Conservation (phyloP, 2,329 filamentous ascomycete species). For the Chaetomiaceae sp. region DNA sequence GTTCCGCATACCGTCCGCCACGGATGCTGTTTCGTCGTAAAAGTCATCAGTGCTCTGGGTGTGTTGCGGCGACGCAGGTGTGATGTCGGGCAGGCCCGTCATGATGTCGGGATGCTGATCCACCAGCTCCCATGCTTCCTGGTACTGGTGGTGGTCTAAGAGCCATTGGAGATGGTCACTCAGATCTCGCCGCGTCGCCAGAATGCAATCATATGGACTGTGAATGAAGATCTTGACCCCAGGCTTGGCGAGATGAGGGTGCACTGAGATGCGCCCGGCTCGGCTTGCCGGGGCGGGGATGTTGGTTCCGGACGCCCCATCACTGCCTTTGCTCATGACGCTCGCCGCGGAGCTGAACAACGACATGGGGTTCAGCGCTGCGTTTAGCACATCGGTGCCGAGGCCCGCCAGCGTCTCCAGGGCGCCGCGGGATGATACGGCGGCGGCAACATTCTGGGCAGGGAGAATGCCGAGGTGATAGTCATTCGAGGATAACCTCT, state of each 20-base stretch:
- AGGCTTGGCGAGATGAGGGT: slow-evolving; percentile 52
- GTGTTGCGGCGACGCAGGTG: slow-evolving; percentile 34
- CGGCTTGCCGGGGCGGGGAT: slow-evolving; percentile 34
- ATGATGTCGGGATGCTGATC: slow-evolving; percentile 79
- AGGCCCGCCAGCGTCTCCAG: slow-evolving; percentile 70
- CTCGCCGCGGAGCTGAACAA: slow-evolving; percentile 86
- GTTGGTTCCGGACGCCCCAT: slow-evolving; percentile 49
- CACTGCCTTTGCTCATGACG: slow-evolving; percentile 57
- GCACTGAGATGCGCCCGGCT: slow-evolving; percentile 34
- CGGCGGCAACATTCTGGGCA: slow-evolving; percentile 61
- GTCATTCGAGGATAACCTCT: slow-evolving; percentile 79
- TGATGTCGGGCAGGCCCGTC: slow-evolving; percentile 36
- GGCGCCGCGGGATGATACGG: slow-evolving; percentile 62
- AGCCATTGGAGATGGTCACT: slow-evolving; percentile 84
- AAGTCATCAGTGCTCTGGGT: slow-evolving; percentile 53
- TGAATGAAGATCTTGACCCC: slow-evolving; percentile 81
- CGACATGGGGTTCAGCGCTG: slow-evolving; percentile 77
- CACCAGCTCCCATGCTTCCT: slow-evolving; percentile 82
- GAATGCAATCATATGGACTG: slow-evolving; percentile 93
- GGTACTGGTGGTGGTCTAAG: slow-evolving; percentile 72
- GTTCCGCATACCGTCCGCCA: slow-evolving; percentile 52
- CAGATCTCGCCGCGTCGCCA: slow-evolving; percentile 82
- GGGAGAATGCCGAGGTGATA: slow-evolving; percentile 86
- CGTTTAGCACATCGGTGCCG: slow-evolving; percentile 81
- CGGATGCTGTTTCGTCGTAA: slow-evolving; percentile 66